Conservation (phyloP, 306 rosid genomes). For the Glycyrrhiza uralensis region DNA sequence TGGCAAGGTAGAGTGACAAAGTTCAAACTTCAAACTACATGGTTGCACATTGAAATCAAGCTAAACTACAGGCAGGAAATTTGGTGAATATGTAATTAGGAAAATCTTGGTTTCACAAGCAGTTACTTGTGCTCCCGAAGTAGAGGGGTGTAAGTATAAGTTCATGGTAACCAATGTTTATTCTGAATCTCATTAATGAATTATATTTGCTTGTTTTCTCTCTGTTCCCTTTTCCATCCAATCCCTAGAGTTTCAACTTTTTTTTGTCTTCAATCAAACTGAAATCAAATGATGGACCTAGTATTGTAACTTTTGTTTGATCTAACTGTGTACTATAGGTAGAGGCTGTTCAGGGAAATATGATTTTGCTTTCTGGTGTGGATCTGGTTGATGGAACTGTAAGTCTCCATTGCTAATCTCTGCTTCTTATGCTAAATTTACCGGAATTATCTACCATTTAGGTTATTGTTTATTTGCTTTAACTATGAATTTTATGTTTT, state of each 20-base stretch:
- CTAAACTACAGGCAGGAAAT: neutral
- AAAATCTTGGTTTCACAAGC: neutral
- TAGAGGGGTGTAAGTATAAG: neutral
- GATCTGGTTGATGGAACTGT: conserved; percentile 97
- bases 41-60: neutral
- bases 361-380: conserved; percentile 80
- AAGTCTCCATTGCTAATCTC: conserved; percentile 41
- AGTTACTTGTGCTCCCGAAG: neutral
- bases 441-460: neutral
- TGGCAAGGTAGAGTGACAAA: neutral
- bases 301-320: conserved; percentile 9
- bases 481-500: conserved; percentile 7
- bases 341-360: conserved; percentile 74
- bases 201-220: neutral
- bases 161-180: neutral
- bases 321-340: conserved; percentile 45
- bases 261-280: conserved; percentile 1
- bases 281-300: neutral
- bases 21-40: neutral
- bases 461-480: conserved; percentile 16
- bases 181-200: neutral
- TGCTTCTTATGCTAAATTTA: conserved; percentile 8
- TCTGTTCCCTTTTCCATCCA: neutral
- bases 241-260: neutral
- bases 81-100: neutral